A percentile compares a stretch with the other conserved stretches of the same genome.
Evolutionary conservation across 768 basidiomycete genomes (phyloP).

Genomic region (Leccinum pellstonianum): DNA sequence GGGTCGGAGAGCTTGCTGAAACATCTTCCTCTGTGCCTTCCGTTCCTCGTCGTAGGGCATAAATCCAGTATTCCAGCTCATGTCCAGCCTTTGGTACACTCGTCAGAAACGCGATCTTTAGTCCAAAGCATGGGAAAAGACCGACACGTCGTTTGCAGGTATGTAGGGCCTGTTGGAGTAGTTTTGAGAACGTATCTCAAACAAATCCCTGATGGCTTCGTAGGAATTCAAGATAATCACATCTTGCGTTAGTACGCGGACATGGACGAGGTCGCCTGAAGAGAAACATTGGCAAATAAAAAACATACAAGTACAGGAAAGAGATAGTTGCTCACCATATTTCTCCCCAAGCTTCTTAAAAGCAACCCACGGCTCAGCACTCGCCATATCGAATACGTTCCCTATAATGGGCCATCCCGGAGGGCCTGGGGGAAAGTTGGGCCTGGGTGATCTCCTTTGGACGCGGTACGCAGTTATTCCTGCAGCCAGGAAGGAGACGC

Average conservation of each 20-base stretch:
- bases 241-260: conserved; percentile 12
- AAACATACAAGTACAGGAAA: not conserved
- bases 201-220: conserved; percentile 7
- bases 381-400: conserved; percentile 9
- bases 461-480: not conserved
- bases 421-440: conserved; percentile 6
- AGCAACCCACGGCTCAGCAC: conserved; percentile 1
- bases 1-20: conserved; percentile 3
- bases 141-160: conserved; percentile 4
- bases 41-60: conserved; percentile 8
- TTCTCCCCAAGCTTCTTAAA: conserved; percentile 6
- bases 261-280: conserved; percentile 7
- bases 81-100: conserved; percentile 1
- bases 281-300: not conserved
- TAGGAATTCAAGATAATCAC: conserved; percentile 11
- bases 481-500: not conserved
- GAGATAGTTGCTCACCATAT: not conserved
- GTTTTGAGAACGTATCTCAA: conserved; percentile 6
- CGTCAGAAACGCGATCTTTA: not conserved
- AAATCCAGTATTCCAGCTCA: conserved; percentile 7
- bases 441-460: conserved; percentile 1
- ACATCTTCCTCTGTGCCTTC: conserved; percentile 3
- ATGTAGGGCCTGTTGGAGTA: conserved; percentile 9
- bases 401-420: conserved; percentile 8
- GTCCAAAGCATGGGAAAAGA: not conserved